phyloP scores from a whole-genome alignment of 208 protist species.

The Acanthamoeba healyi region DNA sequence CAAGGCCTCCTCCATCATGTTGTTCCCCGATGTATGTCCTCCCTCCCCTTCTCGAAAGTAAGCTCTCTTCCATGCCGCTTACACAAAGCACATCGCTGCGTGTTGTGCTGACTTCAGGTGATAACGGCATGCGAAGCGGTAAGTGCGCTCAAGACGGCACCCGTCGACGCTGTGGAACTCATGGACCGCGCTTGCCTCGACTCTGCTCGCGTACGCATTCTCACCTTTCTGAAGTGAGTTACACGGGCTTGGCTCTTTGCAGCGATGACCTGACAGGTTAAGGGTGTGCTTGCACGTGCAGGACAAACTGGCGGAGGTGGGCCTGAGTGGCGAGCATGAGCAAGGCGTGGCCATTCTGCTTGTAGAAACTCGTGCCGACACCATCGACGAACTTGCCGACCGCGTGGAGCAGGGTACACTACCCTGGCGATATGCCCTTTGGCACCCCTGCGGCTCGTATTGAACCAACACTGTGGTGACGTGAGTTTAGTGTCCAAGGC shows the following conservation, averaged over 20 bases:
- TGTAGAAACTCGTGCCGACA: constrained; percentile 56
- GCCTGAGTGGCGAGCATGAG: neutral
- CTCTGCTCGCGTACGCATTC: neutral
- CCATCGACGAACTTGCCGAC: neutral
- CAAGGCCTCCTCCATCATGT: constrained; percentile 83
- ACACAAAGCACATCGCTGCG: too few species aligned
- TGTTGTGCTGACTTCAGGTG: neutral
- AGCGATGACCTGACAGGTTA: too few species aligned
- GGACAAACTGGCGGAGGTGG: neutral
- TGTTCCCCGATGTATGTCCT: constrained; percentile 78
- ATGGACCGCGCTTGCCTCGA: constrained; percentile 73
- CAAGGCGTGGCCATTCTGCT: constrained; percentile 37
- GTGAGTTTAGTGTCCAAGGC: neutral
- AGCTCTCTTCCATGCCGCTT: too few species aligned
- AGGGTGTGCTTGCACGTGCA: neutral
- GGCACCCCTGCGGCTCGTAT: neutral
- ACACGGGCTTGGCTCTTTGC: too few species aligned
- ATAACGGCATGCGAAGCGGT: constrained; percentile 77
- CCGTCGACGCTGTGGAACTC: constrained; percentile 84
- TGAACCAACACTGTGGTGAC: too few species aligned
- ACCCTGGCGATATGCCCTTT: too few species aligned
- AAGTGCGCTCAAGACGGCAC: constrained; percentile 67
- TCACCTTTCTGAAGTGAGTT: neutral
- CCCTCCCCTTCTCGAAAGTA: neutral
- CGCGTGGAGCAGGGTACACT: neutral